These are phyloP conservation scores for Zostera marina DNA, from an alignment of 116 monocot species.

Conservation along the genomic window DNA sequence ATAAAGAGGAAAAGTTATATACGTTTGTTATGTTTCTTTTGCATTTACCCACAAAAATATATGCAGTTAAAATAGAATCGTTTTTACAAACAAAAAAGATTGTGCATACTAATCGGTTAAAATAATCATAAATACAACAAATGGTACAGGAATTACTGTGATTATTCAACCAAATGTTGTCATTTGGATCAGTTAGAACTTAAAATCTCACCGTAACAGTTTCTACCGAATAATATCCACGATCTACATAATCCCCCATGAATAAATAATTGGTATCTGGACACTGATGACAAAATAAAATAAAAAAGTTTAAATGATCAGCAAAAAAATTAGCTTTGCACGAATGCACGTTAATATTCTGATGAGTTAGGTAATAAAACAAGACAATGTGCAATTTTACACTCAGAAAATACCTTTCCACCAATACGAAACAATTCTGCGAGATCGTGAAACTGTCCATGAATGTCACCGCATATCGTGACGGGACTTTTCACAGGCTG, in stretches of 20 bases:
- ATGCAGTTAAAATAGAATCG: neutral
- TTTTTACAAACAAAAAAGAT: too few species aligned
- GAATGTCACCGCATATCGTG: slow-evolving; percentile 97
- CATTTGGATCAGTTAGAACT: neutral
- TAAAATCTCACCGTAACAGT: slow-evolving; percentile 63
- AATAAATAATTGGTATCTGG: slow-evolving; percentile 98
- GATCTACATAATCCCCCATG: slow-evolving; percentile 99
- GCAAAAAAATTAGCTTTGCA: too few species aligned
- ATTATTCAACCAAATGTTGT: too few species aligned
- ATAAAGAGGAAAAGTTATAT: neutral
- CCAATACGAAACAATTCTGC: slow-evolving; percentile 94
- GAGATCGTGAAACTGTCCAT: slow-evolving; percentile 99
- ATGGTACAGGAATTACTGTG: too few species aligned
- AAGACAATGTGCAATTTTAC: neutral
- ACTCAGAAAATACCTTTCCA: slow-evolving; percentile 52
- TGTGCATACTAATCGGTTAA: too few species aligned
- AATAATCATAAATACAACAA: too few species aligned
- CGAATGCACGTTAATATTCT: too few species aligned
- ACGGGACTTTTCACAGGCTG: slow-evolving; percentile 98
- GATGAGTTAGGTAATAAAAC: neutral
- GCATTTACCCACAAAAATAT: neutral
- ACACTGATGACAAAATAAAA: slow-evolving; percentile 37
- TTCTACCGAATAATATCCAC: slow-evolving; percentile 95
- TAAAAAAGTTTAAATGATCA: too few species aligned
- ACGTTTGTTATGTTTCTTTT: neutral